Base-by-base conservation (phyloP, 2,329 filamentous ascomycete genomes). In the Calonectria leucothoes region DNA sequence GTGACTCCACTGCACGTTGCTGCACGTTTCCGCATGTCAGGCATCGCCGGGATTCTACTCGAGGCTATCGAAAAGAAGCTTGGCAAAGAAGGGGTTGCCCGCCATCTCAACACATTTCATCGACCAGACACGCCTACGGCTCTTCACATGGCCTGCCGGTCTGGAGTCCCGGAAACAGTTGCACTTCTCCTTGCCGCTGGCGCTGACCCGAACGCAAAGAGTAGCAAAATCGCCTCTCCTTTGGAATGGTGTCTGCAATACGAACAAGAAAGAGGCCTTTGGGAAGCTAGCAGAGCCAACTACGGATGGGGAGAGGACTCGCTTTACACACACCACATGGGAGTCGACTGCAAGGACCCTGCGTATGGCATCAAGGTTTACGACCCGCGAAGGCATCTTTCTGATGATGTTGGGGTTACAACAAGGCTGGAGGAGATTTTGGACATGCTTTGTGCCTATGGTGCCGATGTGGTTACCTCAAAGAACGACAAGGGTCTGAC, bases 1-100 rank as follows among this genome's bases (percentile, higher is more conserved):
- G 75, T 84, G 51, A 87, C 82, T 6, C 77, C 83, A 6, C 79
- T 89, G 4, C 86, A 88, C 57, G 69, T 88, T 20, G 85, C 86
- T 2, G 79, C 84, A 5, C 80, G 82, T n/a, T 73, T 76, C 8
- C 75, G 83, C 27, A 75, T 83, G 42, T 76, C 74, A 49, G 86
- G 86, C 27, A 78, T 81, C 2, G 74, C 87, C 0, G 84, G 82
- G 0, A 17, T 84, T 6, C 39, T 84, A 0, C 29, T 84, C 1
- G 73, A 74, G 1, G 74, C 55, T 14, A 39, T 79, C 2, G 45
- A 12, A 15, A 37, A 1, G 7, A 72, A 23, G 0, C 29, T 27
- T 51, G 14, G 39, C 2, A 48, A 73, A 0, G 61, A 71, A 8
- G 65, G 69, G 4, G 17, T 37, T 2, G 66, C 23, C 0, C 35